phyloP scores from a whole-genome alignment of 345 rosid species.

The Psidium guajava region DNA sequence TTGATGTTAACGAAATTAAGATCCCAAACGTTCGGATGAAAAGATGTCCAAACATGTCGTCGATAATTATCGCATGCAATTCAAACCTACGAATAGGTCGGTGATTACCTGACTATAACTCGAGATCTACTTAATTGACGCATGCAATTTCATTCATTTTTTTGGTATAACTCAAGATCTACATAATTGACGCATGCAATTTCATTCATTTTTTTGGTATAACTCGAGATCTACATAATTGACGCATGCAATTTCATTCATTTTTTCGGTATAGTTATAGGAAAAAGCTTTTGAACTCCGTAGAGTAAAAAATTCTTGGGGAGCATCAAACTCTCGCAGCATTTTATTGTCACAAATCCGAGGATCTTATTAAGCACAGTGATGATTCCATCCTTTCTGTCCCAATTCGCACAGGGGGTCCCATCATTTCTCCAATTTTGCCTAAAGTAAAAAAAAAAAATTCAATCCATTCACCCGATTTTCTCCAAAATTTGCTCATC shows the following conservation, averaged over 20 bases:
- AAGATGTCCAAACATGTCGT: accelerated
- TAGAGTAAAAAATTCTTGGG: background rate
- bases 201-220: too few species aligned
- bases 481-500: background rate
- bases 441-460: background rate
- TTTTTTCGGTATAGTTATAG: background rate
- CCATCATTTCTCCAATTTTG: background rate
- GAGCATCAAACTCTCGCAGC: background rate
- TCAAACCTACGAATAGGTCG: background rate
- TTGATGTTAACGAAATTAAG: background rate
- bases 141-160: too few species aligned
- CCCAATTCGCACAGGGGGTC: background rate
- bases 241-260: background rate
- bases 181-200: too few species aligned
- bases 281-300: background rate
- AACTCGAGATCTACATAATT: background rate
- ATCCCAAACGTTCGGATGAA: accelerated
- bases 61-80: accelerated
- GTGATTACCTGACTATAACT: background rate
- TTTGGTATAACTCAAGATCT: background rate
- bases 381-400: background rate
- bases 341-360: background rate
- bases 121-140: background rate
- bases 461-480: background rate
- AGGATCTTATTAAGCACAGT: background rate